phyloP scores from a whole-genome alignment of 148 eudicot genomes.

The Silene uniflora region DNA sequence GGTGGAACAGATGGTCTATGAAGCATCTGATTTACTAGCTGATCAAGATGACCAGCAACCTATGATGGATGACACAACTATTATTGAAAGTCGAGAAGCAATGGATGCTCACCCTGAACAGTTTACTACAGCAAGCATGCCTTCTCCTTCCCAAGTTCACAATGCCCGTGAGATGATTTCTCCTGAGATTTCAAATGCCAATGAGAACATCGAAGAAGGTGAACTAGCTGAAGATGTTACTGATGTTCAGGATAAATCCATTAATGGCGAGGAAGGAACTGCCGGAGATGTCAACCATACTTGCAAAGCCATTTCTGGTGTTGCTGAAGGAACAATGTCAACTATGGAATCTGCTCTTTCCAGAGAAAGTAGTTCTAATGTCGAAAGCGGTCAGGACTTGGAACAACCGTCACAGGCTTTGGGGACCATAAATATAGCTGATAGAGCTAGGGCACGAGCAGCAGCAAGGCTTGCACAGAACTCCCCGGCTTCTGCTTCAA shows the following conservation, averaged over 20 bases:
- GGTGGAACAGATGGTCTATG: conserved; percentile 34
- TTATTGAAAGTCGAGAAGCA: conserved; percentile 35
- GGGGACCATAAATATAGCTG: conserved; percentile 54
- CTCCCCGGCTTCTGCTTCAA: conserved; percentile 29
- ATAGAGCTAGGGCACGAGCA: conserved; percentile 55
- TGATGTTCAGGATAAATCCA: conserved; percentile 32
- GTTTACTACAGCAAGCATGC: conserved; percentile 25
- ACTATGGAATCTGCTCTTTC: conserved; percentile 32
- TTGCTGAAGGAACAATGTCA: conserved; percentile 25
- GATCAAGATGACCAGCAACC: conserved; percentile 45
- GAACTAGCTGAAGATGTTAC: conserved; percentile 35
- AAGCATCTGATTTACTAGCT: conserved; percentile 30
- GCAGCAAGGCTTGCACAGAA: conserved; percentile 38
- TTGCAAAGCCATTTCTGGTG: conserved; percentile 25
- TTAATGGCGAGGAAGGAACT: conserved; percentile 37
- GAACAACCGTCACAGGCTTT: conserved; percentile 37
- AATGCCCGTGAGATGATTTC: conserved; percentile 40
- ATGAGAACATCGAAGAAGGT: conserved; percentile 45
- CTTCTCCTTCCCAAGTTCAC: conserved; percentile 36
- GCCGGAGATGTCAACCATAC: conserved; percentile 39
- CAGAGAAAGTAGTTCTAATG: conserved; percentile 38
- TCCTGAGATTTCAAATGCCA: conserved; percentile 38
- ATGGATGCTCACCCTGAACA: conserved; percentile 39
- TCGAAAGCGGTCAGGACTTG: conserved; percentile 26
- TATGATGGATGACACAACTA: conserved; percentile 29